Percentiles rank a stretch among this genome's conserved stretches.
Evolutionary conservation across 345 rosid species (phyloP).

Genomic region (Crucihimalaya himalaica): DNA sequence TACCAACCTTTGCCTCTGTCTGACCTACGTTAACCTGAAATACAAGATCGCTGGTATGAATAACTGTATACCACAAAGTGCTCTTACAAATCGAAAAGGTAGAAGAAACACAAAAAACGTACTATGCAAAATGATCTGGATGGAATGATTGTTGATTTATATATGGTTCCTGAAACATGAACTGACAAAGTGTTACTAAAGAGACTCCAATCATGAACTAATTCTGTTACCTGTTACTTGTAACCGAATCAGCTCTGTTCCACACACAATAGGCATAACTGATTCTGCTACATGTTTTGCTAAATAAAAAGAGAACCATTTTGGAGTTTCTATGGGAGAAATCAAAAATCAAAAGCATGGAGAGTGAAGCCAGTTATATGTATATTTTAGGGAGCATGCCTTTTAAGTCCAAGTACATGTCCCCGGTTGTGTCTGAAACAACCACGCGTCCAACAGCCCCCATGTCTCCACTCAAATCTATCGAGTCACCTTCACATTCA

Average conservation of each 20-base stretch:
- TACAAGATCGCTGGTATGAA: slow-evolving; percentile 13
- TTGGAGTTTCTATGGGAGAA: background rate
- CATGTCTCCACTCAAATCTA: slow-evolving; percentile 94
- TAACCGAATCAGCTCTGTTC: background rate
- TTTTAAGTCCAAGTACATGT: slow-evolving; percentile 81
- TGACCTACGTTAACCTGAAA: slow-evolving; percentile 87
- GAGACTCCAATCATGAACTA: slow-evolving; percentile 6
- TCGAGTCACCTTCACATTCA: slow-evolving; percentile 96
- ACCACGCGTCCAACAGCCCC: slow-evolving; percentile 94
- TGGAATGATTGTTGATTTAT: slow-evolving; percentile 79
- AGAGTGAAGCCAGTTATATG: slow-evolving; percentile 4
- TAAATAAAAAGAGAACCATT: background rate
- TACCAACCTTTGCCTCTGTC: slow-evolving; percentile 86
- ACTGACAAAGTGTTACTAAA: slow-evolving; percentile 31
- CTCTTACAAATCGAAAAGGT: slow-evolving; percentile 7
- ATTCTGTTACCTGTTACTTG: background rate
- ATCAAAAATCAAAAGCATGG: background rate
- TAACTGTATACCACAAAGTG: background rate
- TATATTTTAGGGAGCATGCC: slow-evolving; percentile 47
- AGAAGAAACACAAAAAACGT: slow-evolving; percentile 40
- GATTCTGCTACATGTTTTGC: slow-evolving; percentile 6
- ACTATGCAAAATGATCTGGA: slow-evolving; percentile 91
- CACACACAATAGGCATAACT: slow-evolving; percentile 3
- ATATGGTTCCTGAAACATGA: slow-evolving; percentile 83
- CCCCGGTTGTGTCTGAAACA: slow-evolving; percentile 64